Base-by-base conservation (phyloP, 1,284 basidiomycete species). In the Papiliotrema terrestris region DNA sequence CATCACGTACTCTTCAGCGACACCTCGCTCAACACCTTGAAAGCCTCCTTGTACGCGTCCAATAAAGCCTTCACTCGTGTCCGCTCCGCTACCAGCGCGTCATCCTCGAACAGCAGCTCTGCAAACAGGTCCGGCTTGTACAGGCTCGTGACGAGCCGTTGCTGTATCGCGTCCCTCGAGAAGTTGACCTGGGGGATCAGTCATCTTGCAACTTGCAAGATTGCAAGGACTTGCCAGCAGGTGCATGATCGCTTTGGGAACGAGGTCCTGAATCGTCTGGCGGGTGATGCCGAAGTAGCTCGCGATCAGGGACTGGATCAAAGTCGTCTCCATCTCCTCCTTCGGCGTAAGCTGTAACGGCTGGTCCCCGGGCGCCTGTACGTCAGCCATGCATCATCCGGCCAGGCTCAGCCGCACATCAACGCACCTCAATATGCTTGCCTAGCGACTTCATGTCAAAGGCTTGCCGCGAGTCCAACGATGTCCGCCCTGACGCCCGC, bases 381-480 rank as follows among this genome's bases (percentile, higher is more conserved):
- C n/a, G 46, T 59, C 47, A 63, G 49, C 58, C 39, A 32, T 11
- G 11, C 5, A 32, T 6, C 29, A 32, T 15, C 19, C 47, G 4
- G 20, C 47, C 48, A 25, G 38, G 29, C 11, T 3, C 45, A 45
- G n/a, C n/a, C 5, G 8, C 23, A 13, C 44, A 13, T 84, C 88
- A 81, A 66, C 92, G 88, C 62, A 89, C 87, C 77, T 94, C 91
- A 58, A 95, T 89, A 68, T 99, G 95, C 78, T 89, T 94, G 57
- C 94, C 92, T 48, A 98, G 80, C 70, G 91, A 95, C 83, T 94
- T 97, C 96, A 99, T 98, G 75, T 98, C 94, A 75, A 86, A 98
- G 38, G 91, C 93, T 47, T 93, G 89, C 65, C 83, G 88, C 70
- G 81, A 87, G 51, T 92, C 90, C 49, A 88, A 82, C 43, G 83